Evolutionary conservation across 345 rosid species (phyloP), one percentile per base, ranked within the genome.

Genomic region (Cardamine occulta): DNA sequence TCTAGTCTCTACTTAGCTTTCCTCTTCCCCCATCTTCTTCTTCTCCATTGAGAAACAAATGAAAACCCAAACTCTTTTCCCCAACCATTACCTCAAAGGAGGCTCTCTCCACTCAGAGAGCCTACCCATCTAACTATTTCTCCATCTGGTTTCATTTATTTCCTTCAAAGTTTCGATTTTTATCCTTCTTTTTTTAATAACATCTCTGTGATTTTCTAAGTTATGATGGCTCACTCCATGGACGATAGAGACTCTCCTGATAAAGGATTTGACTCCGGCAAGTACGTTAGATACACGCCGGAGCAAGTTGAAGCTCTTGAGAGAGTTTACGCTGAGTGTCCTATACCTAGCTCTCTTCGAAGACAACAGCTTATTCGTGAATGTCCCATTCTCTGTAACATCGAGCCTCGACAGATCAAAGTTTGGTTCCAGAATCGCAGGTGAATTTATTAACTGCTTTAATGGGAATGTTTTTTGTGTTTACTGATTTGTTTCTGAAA

Each of bases 381-480:
- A 52, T 80, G 76, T 28, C 79, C 80, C 0, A 74, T 80, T 64
- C 79, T 80, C 62, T 74, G 72, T 14, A 74, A 80, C 67, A 80
- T 79, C 51, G 82, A 79, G 55, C 79, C 82, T 55, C 56, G 73
- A 4, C 82, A 79, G 79, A 79, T 79, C 82, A 80, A 80, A 80
- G 82, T 80, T 21, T 80, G 82, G 82, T 80, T 80, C 65, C 82
- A 80, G 57, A 80, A 80, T n/a, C 82, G 82, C 55, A 79, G 82
- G 82, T 78, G 21, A 23, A 1, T 13, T 14, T 26, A 44, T 23
- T 39, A 7, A 17, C 7, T 42, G 29, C 3, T 8, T 44, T 58
- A 7, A 28, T 42, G 14, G 8, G 9, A 51, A 7, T 65, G 57
- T 51, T 67, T 31, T 68, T 5, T 47, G 8, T 37, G 51, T 55